Evolutionary conservation across 345 rosid genomes (phyloP).

Genomic region (Salix brachista): DNA sequence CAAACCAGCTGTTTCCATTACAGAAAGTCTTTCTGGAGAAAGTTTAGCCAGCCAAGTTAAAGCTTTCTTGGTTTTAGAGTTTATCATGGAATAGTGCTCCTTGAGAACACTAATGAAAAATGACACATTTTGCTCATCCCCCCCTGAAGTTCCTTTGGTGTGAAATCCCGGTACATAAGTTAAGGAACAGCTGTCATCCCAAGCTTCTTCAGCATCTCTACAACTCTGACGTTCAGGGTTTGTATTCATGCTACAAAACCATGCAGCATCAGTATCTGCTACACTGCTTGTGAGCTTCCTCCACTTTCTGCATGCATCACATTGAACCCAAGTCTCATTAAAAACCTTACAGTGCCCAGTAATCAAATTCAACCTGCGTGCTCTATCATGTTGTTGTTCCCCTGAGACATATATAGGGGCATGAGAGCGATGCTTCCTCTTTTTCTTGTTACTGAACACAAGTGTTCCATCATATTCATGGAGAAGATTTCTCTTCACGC

Average conservation of each 20-base stretch:
- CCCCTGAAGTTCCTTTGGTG: slow-evolving; percentile 57
- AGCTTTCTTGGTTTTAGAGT: slow-evolving; percentile 56
- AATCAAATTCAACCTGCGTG: slow-evolving; percentile 27
- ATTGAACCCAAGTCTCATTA: slow-evolving; percentile 84
- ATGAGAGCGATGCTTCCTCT: slow-evolving; percentile 30
- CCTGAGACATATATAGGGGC: background rate
- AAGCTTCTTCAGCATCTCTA: slow-evolving; percentile 66
- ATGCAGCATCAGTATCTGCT: slow-evolving; percentile 51
- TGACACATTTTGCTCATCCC: slow-evolving; percentile 53
- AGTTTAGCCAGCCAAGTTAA: slow-evolving; percentile 77
- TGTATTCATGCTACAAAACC: slow-evolving; percentile 93
- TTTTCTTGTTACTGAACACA: slow-evolving; percentile 31
- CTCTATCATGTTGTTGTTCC: slow-evolving; percentile 23
- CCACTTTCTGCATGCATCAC: slow-evolving; percentile 92
- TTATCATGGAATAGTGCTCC: slow-evolving; percentile 51
- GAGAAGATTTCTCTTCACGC: slow-evolving; percentile 57
- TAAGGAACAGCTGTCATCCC: slow-evolving; percentile 56
- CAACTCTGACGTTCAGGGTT: slow-evolving; percentile 67
- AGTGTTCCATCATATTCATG: slow-evolving; percentile 41
- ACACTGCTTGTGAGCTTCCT: slow-evolving; percentile 54
- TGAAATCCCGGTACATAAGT: slow-evolving; percentile 73
- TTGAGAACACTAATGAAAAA: slow-evolving; percentile 72
- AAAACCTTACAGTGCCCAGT: slow-evolving; percentile 26
- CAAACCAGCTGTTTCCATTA: slow-evolving; percentile 84
- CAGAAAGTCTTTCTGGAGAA: slow-evolving; percentile 58